Evolutionary conservation across 1,284 basidiomycete genomes (phyloP).

Genomic region (Ceraceosorus guamensis): DNA sequence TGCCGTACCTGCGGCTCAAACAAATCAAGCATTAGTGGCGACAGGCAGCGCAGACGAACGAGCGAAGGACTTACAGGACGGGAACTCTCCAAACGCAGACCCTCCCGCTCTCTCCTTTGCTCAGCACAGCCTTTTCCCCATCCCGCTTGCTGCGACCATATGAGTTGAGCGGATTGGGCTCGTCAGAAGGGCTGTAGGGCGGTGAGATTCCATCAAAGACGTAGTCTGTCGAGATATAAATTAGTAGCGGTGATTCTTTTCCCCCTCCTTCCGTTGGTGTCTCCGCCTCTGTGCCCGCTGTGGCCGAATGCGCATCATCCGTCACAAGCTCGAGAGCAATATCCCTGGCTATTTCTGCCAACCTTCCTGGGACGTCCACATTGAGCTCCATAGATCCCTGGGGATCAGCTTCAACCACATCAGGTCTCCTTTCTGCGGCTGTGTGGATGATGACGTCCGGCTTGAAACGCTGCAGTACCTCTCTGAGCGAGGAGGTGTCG

Average conservation of each 20-base stretch:
- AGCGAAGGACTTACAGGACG: constrained; percentile 19
- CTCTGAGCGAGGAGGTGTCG: constrained; percentile 48
- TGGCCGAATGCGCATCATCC: background rate
- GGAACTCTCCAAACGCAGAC: constrained; percentile 51
- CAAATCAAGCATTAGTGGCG: background rate
- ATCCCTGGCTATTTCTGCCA: constrained; percentile 40
- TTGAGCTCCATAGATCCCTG: constrained; percentile 52
- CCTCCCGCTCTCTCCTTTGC: constrained; percentile 23
- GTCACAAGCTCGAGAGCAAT: constrained; percentile 4
- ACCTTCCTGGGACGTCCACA: constrained; percentile 50
- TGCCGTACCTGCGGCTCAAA: constrained; percentile 23
- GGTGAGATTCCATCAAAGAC: constrained; percentile 49
- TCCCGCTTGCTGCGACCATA: constrained; percentile 49
- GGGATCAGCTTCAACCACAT: constrained; percentile 49
- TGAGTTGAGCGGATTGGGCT: constrained; percentile 52
- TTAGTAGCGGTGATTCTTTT: constrained; percentile 33
- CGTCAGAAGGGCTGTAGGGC: constrained; percentile 51
- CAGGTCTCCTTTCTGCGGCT: constrained; percentile 53
- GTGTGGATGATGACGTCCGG: constrained; percentile 53
- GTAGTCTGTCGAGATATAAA: constrained; percentile 53
- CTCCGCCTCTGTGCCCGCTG: constrained; percentile 10
- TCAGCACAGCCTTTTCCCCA: constrained; percentile 45
- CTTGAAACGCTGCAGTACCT: constrained; percentile 46
- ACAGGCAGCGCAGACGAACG: background rate
- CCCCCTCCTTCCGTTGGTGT: constrained; percentile 5